Conservation (phyloP, 208 protist species). For the Trypanosoma melophagium region DNA sequence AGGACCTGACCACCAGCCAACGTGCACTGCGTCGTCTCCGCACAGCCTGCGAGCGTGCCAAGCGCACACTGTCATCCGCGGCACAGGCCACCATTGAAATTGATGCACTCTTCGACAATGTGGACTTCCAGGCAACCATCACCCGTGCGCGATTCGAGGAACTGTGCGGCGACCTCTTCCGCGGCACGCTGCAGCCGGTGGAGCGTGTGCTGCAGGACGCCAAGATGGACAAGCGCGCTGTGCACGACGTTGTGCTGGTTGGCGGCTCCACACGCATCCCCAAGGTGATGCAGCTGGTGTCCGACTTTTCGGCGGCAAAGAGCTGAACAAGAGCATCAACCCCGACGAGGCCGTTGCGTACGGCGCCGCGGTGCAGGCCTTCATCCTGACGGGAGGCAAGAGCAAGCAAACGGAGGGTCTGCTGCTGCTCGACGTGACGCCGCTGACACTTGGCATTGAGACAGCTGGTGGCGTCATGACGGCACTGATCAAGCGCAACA, state of each 20-base stretch:
- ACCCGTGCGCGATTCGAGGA: conserved; percentile 99
- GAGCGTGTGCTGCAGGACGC: conserved; percentile 88
- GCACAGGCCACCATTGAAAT: conserved; percentile 96
- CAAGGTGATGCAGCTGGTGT: conserved; percentile 96
- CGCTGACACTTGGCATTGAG: conserved; percentile 94
- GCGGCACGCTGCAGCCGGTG: conserved; percentile 73
- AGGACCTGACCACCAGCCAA: conserved; percentile 71
- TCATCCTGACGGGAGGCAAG: conserved; percentile 89
- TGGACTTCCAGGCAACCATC: conserved; percentile 97
- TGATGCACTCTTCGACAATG: conserved; percentile 96
- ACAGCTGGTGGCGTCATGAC: conserved; percentile 95
- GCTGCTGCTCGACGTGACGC: conserved; percentile 86
- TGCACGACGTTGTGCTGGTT: conserved; percentile 95
- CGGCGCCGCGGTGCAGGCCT: conserved; percentile 96
- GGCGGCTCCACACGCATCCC: conserved; percentile 98
- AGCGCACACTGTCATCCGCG: conserved; percentile 96
- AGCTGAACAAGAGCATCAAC: conserved; percentile 93
- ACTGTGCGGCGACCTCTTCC: conserved; percentile 90
- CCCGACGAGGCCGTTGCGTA: conserved; percentile 94
- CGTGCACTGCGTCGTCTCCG: conserved; percentile 78
- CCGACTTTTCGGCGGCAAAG: conserved; percentile 93
- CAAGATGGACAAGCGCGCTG: conserved; percentile 82
- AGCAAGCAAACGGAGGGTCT: conserved; percentile 78
- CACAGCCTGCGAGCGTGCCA: conserved; percentile 93
- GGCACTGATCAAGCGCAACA: conserved; percentile 86